Evolutionary conservation across 371 early-diverging fungal genomes (phyloP), one percentile per base, ranked within the genome.

Genomic region (Batkoa obscura): DNA sequence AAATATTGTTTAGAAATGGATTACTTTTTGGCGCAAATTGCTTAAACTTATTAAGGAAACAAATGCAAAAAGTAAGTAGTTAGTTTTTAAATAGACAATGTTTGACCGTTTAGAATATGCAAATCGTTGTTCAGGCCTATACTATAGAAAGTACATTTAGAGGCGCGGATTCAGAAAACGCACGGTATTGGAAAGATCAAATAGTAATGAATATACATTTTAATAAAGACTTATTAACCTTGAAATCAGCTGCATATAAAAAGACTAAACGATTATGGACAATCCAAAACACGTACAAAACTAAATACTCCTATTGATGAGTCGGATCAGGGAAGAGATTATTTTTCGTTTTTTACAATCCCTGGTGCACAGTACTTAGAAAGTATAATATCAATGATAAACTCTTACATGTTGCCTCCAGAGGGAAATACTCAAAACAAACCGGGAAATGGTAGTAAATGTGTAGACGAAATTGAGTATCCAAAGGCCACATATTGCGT

Each of bases 51-150:
- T 15, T 53, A 3, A 6, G 53, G 39, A 38, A n/a, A 12, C 53
- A 53, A 30, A 35, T 37, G 36, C 53, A 53, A n/a, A 10, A 32
- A n/a, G 53, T 53, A 53, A 15, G n/a, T 15, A 8, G n/a, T 39
- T 15, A 23, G 3, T n/a, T 9, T 50, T 32, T 34, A 2, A 5
- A 12, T 23, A 17, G n/a, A 3, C 34, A 37, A 41, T 39, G 10
- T 34, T 15, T 35, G 13, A 3, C 9, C 8, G 15, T 37, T 38
- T 53, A 59, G 37, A 59, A 59, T 42, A 32, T 53, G 13, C 59
- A 59, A 46, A 23, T 59, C 2, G 51, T 59, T 2, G 8, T 59
- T 2, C 59, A 59, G 33, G 46, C 59, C 13, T 59, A 53, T 35
- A 33, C 54, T 3, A 23, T 59, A 13, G 59, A 59, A 47, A 23